Percentiles rank a stretch among this genome's conserved stretches.
These are phyloP conservation scores for Aristolochia contorta DNA, from an alignment of 164 flowering plant genomes.

Conservation along the genomic window DNA sequence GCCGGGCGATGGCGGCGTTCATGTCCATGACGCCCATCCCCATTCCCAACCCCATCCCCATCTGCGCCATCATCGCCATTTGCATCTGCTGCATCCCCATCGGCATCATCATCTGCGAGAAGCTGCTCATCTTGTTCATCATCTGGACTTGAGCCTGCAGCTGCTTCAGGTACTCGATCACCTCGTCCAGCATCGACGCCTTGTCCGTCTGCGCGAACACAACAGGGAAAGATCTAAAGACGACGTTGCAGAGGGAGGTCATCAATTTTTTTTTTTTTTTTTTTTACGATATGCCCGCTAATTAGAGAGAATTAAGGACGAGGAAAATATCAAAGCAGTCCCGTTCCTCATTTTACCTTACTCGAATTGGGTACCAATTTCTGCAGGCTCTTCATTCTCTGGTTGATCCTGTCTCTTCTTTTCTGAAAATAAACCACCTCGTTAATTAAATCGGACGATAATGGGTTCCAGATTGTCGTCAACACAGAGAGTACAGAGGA, in stretches of 20 bases:
- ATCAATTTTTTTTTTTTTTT: no score
- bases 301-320: no score
- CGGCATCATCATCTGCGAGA: conserved; percentile 65
- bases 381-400: conserved; percentile 82
- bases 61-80: conserved; percentile 61
- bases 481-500: no score
- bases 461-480: no score
- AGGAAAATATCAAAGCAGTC: no score
- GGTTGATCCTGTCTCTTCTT: conserved; percentile 88
- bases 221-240: no score
- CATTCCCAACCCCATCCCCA: conserved; percentile 58
- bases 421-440: conserved; percentile 34
- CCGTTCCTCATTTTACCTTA: no score
- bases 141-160: conserved; percentile 67
- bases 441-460: background rate
- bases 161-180: conserved; percentile 77
- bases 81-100: conserved; percentile 68
- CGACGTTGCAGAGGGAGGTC: no score
- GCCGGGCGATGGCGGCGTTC: conserved; percentile 22
- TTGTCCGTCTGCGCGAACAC: conserved; percentile 54
- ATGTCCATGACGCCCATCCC: conserved; percentile 52
- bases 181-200: conserved; percentile 89
- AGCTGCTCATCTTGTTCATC: conserved; percentile 49
- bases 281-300: no score
- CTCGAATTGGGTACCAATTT: conserved; percentile 85